Percentiles rank a stretch among this genome's conserved stretches.
Conservation (phyloP, 495 filamentous ascomycete genomes). For the Hyaloscypha hepaticicola region DNA sequence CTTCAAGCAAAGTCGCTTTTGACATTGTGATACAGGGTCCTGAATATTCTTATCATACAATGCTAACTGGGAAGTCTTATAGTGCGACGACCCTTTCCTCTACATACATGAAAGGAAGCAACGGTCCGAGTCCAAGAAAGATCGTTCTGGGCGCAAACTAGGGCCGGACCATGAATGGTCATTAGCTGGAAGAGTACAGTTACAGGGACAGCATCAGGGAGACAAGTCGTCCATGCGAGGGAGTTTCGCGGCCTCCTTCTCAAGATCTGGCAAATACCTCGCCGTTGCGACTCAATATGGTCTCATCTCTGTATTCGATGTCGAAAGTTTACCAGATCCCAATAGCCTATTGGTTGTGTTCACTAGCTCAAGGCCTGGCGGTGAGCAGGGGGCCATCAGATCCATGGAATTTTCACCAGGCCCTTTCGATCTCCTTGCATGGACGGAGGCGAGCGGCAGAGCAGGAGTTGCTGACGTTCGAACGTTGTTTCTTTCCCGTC, state of each 20-base stretch:
- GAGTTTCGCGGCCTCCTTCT: conserved; percentile 57
- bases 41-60: neutral
- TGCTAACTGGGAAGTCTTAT: neutral
- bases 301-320: conserved; percentile 52
- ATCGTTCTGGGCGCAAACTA: conserved; percentile 11
- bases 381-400: conserved; percentile 74
- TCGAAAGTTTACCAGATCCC: conserved; percentile 35
- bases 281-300: conserved; percentile 59
- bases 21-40: neutral
- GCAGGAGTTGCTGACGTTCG: conserved; percentile 84
- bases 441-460: conserved; percentile 85
- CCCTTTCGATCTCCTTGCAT: conserved; percentile 87
- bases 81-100: conserved; percentile 66
- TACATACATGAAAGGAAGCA: conserved; percentile 69
- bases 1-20: neutral
- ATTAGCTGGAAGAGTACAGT: conserved; percentile 40
- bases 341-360: conserved; percentile 45
- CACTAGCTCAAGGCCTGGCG: conserved; percentile 57
- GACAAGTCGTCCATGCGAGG: conserved; percentile 49
- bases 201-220: conserved; percentile 47
- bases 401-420: conserved; percentile 89
- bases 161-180: conserved; percentile 39
- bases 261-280: conserved; percentile 48
- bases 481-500: conserved; percentile 69
- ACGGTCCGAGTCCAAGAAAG: conserved; percentile 6